A percentile compares a stretch with the other conserved stretches of the same genome.
Conservation (phyloP, 2,329 filamentous ascomycete species). For the Arthrobotrys iridis region DNA sequence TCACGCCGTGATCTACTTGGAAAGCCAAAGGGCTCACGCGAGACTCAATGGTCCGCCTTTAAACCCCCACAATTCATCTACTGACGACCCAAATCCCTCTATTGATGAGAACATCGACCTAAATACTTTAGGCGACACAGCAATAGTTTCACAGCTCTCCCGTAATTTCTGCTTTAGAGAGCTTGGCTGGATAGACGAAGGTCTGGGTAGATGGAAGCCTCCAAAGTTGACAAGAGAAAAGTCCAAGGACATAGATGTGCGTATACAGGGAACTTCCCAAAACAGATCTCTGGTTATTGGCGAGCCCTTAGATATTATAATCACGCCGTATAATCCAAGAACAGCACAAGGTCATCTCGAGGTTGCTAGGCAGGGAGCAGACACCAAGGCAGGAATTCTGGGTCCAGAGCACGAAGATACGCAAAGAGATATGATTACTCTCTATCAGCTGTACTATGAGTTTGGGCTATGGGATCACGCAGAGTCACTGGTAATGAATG, state of each 20-base stretch:
- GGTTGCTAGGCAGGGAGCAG: not conserved
- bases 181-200: too few species aligned
- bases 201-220: too few species aligned
- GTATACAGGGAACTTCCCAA: not conserved
- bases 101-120: too few species aligned
- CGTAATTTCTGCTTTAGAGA: too few species aligned
- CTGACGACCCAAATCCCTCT: not conserved
- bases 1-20: not conserved
- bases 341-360: not conserved
- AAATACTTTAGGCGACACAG: too few species aligned
- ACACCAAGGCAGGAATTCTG: not conserved
- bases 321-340: not conserved
- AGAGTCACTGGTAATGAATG: not conserved
- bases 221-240: not conserved
- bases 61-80: not conserved
- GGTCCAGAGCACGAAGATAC: not conserved
- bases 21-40: slow-evolving; percentile 2
- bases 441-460: not conserved
- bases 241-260: too few species aligned
- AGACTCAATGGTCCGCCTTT: not conserved
- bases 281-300: not conserved
- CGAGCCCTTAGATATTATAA: not conserved
- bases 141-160: too few species aligned
- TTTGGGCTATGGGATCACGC: not conserved
- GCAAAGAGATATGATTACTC: not conserved